These are phyloP conservation scores for Trichosporon asahii DNA, from an alignment of 1,284 basidiomycete species.

Conservation along the genomic window DNA sequence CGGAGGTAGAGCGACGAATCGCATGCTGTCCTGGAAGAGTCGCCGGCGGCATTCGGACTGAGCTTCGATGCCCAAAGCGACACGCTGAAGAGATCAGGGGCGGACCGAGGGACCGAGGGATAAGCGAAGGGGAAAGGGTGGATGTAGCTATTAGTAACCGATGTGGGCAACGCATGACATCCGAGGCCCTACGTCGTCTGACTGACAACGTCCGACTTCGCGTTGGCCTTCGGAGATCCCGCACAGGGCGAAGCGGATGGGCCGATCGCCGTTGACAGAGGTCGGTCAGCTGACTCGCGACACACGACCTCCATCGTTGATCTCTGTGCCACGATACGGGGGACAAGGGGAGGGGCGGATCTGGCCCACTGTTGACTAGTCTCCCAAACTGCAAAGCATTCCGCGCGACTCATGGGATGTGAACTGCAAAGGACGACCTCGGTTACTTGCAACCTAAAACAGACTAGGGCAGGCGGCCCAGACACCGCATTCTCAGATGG, in stretches of 20 bases:
- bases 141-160: constrained; percentile 2
- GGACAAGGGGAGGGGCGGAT: too few relatives aligned
- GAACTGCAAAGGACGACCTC: neutral
- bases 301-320: neutral
- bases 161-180: neutral
- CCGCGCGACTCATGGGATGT: neutral
- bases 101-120: neutral
- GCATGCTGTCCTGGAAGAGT: neutral
- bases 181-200: neutral
- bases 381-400: neutral
- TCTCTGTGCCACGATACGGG: too few relatives aligned
- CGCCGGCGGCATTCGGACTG: neutral
- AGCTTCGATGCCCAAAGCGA: neutral
- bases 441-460: constrained; percentile 2
- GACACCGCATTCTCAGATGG: neutral
- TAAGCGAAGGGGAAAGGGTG: neutral
- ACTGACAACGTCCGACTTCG: neutral
- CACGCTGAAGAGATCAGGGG: neutral
- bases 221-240: neutral
- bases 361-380: too few relatives aligned
- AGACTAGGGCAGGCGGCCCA: neutral
- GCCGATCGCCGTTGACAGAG: neutral
- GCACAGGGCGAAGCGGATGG: neutral
- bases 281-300: neutral
- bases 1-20: neutral